Base-by-base conservation (phyloP, 2,329 filamentous ascomycete species). In the Scedosporium apiospermum region DNA sequence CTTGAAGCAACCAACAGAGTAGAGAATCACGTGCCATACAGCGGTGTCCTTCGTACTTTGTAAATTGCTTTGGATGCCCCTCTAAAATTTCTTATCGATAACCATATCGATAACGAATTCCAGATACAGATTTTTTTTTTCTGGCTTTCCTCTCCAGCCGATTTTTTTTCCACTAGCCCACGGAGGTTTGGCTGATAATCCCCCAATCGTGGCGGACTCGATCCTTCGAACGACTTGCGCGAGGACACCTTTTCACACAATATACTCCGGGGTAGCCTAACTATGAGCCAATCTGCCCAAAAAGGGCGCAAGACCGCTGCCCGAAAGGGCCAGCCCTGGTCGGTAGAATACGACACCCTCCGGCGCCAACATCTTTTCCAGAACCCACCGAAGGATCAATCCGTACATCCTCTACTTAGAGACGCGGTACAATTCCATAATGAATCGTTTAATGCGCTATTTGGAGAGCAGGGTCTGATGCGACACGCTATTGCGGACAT, bases 381-480 rank as follows among this genome's bases (percentile, higher is more conserved):
- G 70, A 88, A 96, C 68, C 93, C 95, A 18, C 93, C 95, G 0
- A 88, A 85, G 70, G 93, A 98, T 72, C 88, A 86, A 68, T 89
- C 89, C 9, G 91, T 93, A 64, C 98, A 96, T 71, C 95, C 95
- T 14, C 84, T 89, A 23, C 85, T 99, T 58, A 88, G 93, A 69
- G 84, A 84, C 65, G 90, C 93, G n/a, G 87, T 98, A 64, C 83
- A 90, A 67, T 95, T 95, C 59, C 95, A 99, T 75, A 89, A 98
- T 69, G 88, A 97, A 71, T 95, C 95, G 6, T 99, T 97, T 84
- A 96, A 99, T 79, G 87, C 87, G 61, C 82, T 98, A 58, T 96
- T 97, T 72, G 91, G 90, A 59, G 76, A 74, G 66, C 73, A 72
- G 14, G 75, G 79, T 53, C 73, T 86, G 63, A 71, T 99, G 62